Conservation (phyloP, 2,329 filamentous ascomycete species). For the Westerdykella ornata region DNA sequence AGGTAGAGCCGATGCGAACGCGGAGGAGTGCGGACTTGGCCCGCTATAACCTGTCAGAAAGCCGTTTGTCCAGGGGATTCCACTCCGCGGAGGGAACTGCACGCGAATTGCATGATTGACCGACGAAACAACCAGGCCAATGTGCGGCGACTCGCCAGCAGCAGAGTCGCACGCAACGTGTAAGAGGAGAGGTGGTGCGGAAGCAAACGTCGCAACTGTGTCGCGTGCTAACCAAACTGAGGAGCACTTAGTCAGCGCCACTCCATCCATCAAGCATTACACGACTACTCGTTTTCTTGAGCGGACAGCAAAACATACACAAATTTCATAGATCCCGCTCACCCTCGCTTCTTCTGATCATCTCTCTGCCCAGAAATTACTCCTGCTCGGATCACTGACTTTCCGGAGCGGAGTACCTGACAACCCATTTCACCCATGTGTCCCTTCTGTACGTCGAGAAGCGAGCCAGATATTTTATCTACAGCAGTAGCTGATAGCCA, state of each 20-base stretch:
- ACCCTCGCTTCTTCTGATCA: slow-evolving; percentile 16
- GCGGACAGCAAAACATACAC: slow-evolving; percentile 32
- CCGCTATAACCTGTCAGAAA: no score
- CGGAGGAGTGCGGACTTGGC: no score
- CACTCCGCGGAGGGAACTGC: slow-evolving; percentile 1
- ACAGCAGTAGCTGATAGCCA: slow-evolving; percentile 2
- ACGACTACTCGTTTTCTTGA: neutral
- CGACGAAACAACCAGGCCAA: slow-evolving; percentile 1
- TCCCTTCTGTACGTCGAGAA: slow-evolving; percentile 27
- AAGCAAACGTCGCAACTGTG: no score
- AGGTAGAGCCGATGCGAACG: no score
- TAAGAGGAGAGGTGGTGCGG: no score
- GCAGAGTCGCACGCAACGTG: slow-evolving; percentile 4
- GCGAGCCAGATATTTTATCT: neutral
- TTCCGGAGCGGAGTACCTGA: slow-evolving; percentile 27
- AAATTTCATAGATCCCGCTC: slow-evolving; percentile 21
- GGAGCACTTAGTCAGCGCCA: no score
- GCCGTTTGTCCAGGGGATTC: no score
- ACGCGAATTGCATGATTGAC: slow-evolving; percentile 12
- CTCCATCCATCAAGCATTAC: no score
- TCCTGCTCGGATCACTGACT: slow-evolving; percentile 16
- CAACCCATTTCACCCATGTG: slow-evolving; percentile 21
- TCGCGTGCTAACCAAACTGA: no score
- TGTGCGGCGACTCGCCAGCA: slow-evolving; percentile 3
- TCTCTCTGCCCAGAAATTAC: slow-evolving; percentile 13